These are phyloP conservation scores for Plectosphaerella cucumerina DNA, from an alignment of 2,329 filamentous ascomycete species.

Conservation along the genomic window DNA sequence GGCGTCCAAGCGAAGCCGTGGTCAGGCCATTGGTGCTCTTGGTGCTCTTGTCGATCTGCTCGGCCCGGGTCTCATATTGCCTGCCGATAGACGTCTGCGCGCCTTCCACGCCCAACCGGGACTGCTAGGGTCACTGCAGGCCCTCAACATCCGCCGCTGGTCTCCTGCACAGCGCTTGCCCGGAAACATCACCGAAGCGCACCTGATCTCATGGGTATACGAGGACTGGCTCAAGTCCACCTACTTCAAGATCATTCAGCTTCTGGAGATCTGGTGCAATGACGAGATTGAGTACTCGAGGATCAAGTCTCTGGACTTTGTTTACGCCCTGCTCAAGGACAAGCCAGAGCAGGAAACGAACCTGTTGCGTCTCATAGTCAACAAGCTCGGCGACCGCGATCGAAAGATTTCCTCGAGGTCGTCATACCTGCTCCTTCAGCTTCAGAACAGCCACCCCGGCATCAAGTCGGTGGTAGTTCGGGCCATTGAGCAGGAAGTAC, in stretches of 20 bases:
- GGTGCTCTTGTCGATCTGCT: slow-evolving; percentile 92
- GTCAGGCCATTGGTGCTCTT: slow-evolving; percentile 88
- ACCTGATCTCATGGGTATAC: slow-evolving; percentile 84
- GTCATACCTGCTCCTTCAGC: slow-evolving; percentile 88
- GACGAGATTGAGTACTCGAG: slow-evolving; percentile 95
- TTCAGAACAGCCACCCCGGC: slow-evolving; percentile 81
- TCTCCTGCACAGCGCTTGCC: slow-evolving; percentile 66
- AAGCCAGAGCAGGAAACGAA: slow-evolving; percentile 98
- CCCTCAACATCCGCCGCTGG: slow-evolving; percentile 57
- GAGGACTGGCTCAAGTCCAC: slow-evolving; percentile 94
- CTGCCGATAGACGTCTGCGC: slow-evolving; percentile 74
- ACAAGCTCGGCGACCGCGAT: slow-evolving; percentile 93
- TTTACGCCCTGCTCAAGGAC: slow-evolving; percentile 86
- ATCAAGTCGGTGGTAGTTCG: slow-evolving; percentile 91
- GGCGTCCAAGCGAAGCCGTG: slow-evolving; percentile 89
- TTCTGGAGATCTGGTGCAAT: slow-evolving; percentile 87
- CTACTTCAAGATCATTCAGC: slow-evolving; percentile 90
- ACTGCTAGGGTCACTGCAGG: slow-evolving; percentile 67
- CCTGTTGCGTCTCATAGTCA: slow-evolving; percentile 82
- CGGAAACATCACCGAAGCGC: slow-evolving; percentile 65
- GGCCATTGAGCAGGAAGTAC: slow-evolving; percentile 79
- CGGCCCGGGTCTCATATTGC: slow-evolving; percentile 81
- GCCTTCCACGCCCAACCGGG: slow-evolving; percentile 77
- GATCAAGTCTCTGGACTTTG: slow-evolving; percentile 81
- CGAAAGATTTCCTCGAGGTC: slow-evolving; percentile 93